A percentile compares a stretch with the other conserved stretches of the same genome.
These are phyloP conservation scores for Picea sitchensis DNA, from an alignment of 75 land plant genomes.

Conservation along the genomic window DNA sequence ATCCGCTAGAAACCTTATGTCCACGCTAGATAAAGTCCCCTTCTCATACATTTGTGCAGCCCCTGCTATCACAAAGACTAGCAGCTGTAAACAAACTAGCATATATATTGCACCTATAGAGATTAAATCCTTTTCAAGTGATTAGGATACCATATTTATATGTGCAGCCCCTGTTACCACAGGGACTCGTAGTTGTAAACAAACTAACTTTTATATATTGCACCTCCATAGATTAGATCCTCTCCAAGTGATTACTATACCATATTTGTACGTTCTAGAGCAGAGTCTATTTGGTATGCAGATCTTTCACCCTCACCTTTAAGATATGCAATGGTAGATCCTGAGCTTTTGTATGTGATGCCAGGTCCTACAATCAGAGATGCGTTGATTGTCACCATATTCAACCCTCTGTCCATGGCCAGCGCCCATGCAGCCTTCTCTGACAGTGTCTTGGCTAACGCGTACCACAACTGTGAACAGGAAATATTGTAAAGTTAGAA, in stretches of 20 bases:
- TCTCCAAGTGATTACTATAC: too few relatives aligned
- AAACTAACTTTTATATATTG: too few relatives aligned
- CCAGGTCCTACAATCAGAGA: constrained; percentile 49
- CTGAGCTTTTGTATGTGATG: constrained; percentile 15
- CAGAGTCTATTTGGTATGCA: too few relatives aligned
- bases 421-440: constrained; percentile 94
- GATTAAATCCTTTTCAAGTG: too few relatives aligned
- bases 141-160: too few relatives aligned
- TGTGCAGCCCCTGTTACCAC: constrained; percentile 41
- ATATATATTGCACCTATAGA: too few relatives aligned
- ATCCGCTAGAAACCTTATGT: constrained; percentile 61
- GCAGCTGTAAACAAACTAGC: too few relatives aligned
- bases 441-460: constrained; percentile 62
- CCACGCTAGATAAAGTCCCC: constrained; percentile 69
- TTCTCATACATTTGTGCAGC: constrained; percentile 73
- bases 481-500: too few relatives aligned
- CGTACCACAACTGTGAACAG: constrained; percentile 70
- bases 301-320: neutral
- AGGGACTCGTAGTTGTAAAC: too few relatives aligned
- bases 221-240: too few relatives aligned
- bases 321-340: constrained; percentile 21
- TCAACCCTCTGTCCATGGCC: constrained; percentile 74
- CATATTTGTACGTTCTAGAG: too few relatives aligned
- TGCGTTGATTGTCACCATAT: constrained; percentile 70
- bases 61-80: constrained; percentile 9